A percentile compares a stretch with the other conserved stretches of the same genome.
Evolutionary conservation across 192 early-diverging fungal genomes (phyloP).

Genomic region (Cladochytrium replicatum): DNA sequence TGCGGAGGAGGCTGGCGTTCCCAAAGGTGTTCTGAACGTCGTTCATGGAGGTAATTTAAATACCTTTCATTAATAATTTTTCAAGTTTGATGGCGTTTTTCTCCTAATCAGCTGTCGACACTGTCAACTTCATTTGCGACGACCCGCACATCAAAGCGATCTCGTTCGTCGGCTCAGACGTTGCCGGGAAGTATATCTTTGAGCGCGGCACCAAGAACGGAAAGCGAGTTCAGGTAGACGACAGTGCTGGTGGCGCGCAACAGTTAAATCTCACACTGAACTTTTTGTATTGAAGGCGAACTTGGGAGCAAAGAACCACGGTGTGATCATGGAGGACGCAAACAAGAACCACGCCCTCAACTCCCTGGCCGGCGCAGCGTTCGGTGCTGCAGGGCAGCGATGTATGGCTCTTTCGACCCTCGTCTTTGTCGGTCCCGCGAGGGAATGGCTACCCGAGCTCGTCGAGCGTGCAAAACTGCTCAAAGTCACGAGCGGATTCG

Average conservation of each 20-base stretch:
- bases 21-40: slow-evolving; percentile 82
- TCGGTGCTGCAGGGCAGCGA: slow-evolving; percentile 95
- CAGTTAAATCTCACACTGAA: not conserved
- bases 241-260: not conserved
- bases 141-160: slow-evolving; percentile 80
- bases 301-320: slow-evolving; percentile 96
- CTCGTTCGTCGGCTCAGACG: slow-evolving; percentile 87
- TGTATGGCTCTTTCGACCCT: slow-evolving; percentile 95
- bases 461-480: slow-evolving; percentile 76
- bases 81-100: not conserved
- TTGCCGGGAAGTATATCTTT: slow-evolving; percentile 83
- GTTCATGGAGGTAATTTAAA: slow-evolving; percentile 63
- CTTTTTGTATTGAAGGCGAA: slow-evolving; percentile 47
- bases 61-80: slow-evolving; percentile 2
- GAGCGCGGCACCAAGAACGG: slow-evolving; percentile 76
- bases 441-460: slow-evolving; percentile 79
- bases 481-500: slow-evolving; percentile 76
- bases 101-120: slow-evolving; percentile 44
- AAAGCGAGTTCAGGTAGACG: slow-evolving; percentile 87
- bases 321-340: slow-evolving; percentile 85
- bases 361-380: slow-evolving; percentile 83
- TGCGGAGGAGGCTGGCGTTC: slow-evolving; percentile 81
- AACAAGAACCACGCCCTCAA: slow-evolving; percentile 94
- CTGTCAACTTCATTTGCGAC: slow-evolving; percentile 86
- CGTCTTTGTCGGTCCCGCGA: slow-evolving; percentile 79